A percentile compares a stretch with the other conserved stretches of the same genome.
phyloP scores from a whole-genome alignment of 2,329 filamentous ascomycete species.

The Monosporascus cannonballus region DNA sequence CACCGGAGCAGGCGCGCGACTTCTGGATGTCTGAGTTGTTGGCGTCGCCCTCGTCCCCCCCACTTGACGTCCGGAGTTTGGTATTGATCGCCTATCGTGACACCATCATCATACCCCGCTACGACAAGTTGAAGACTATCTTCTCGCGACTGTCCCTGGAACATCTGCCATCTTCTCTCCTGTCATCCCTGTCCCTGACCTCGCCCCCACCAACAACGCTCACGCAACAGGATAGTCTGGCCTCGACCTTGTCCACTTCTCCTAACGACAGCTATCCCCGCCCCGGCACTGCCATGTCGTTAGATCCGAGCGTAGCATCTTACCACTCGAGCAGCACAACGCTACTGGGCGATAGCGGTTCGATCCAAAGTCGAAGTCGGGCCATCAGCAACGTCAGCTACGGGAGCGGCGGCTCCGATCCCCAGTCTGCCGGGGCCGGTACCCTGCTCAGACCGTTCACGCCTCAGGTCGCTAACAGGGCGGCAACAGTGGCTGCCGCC shows the following conservation, averaged over 20 bases:
- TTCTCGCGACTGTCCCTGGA: conserved; percentile 88
- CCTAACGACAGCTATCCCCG: conserved; percentile 37
- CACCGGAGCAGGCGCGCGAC: conserved; percentile 70
- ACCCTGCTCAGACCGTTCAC: conserved; percentile 46
- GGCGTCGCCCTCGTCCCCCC: conserved; percentile 42
- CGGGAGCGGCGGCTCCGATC: conserved; percentile 41
- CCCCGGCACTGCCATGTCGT: conserved; percentile 67
- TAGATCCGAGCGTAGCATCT: conserved; percentile 69
- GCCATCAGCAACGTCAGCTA: conserved; percentile 81
- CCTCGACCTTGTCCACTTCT: conserved; percentile 43
- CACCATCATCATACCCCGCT: conserved; percentile 78
- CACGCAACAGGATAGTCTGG: conserved; percentile 27
- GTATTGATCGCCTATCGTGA: conserved; percentile 87
- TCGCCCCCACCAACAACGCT: conserved; percentile 43
- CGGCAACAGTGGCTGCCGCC: conserved; percentile 14
- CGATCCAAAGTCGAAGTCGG: conserved; percentile 54
- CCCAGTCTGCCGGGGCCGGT: conserved; percentile 29
- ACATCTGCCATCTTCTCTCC: conserved; percentile 53
- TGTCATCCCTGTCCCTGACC: conserved; percentile 40
- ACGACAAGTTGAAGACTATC: conserved; percentile 81
- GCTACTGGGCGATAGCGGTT: conserved; percentile 60
- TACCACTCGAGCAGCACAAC: conserved; percentile 77
- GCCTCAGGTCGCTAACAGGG: conserved; percentile 30
- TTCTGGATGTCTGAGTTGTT: conserved; percentile 61
- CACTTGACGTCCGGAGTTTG: conserved; percentile 81